Percentiles rank a stretch among this genome's conserved stretches.
These are phyloP conservation scores for Phytophthora crassamura DNA, from an alignment of 352 stramenopile genomes.

Conservation along the genomic window DNA sequence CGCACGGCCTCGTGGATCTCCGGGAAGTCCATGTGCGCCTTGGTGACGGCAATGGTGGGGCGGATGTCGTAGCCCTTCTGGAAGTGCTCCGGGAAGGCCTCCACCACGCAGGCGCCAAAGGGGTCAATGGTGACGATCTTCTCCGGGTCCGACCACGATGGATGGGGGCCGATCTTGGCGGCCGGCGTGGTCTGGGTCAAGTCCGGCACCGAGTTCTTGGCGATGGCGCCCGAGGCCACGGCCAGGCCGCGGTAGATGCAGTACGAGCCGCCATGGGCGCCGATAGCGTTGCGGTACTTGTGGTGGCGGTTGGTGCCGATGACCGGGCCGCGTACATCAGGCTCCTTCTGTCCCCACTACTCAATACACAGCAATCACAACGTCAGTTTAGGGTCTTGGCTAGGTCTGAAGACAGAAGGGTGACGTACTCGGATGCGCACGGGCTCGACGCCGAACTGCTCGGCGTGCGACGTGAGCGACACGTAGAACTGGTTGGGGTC, in stretches of 20 bases:
- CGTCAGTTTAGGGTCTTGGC: conserved; percentile 3
- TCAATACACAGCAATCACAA: conserved; percentile 26
- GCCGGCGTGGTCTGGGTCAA: conserved; percentile 95
- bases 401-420: neutral
- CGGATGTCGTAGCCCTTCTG: conserved; percentile 98
- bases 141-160: conserved; percentile 95
- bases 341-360: conserved; percentile 93
- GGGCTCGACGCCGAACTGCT: conserved; percentile 89
- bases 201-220: conserved; percentile 69
- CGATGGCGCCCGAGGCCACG: conserved; percentile 82
- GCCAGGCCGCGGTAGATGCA: conserved; percentile 98
- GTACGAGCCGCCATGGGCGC: conserved; percentile 97
- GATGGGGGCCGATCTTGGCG: conserved; percentile 97
- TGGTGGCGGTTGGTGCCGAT: conserved; percentile 97
- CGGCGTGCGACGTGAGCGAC: conserved; percentile 86
- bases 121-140: conserved; percentile 92
- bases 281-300: conserved; percentile 98
- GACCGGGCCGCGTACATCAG: conserved; percentile 92
- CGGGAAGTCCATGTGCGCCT: conserved; percentile 99
- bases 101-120: conserved; percentile 77
- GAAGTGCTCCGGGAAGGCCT: conserved; percentile 94
- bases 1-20: conserved; percentile 97
- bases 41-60: conserved; percentile 96
- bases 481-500: conserved; percentile 90
- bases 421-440: conserved; percentile 79